Evolutionary conservation across 1,139 yeast genomes (phyloP).

Genomic region (Sugiyamaella novakii): DNA sequence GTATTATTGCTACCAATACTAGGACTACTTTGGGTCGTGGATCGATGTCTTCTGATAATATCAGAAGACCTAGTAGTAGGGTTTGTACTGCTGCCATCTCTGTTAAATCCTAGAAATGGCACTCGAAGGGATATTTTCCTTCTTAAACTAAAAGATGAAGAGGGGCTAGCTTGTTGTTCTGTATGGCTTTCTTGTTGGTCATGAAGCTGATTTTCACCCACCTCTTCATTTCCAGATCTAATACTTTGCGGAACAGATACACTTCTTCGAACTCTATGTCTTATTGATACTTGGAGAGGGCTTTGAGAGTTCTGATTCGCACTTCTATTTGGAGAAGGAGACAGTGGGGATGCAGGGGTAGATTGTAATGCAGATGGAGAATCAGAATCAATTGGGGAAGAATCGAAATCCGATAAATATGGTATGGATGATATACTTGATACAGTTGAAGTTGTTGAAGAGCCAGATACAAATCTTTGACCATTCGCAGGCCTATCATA

Average conservation of each 20-base stretch:
- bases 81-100: neutral
- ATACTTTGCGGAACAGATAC: conserved; percentile 7
- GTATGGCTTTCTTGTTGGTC: neutral
- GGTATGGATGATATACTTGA: conserved; percentile 14
- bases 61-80: neutral
- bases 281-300: conserved; percentile 1
- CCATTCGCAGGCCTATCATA: conserved; percentile 4
- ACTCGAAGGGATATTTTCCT: conserved; percentile 16
- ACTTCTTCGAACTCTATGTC: conserved; percentile 9
- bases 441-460: conserved; percentile 18
- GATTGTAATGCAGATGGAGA: conserved; percentile 5
- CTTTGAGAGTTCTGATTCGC: neutral
- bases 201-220: neutral
- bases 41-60: neutral
- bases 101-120: conserved; percentile 15
- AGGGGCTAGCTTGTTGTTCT: neutral
- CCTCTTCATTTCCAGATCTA: neutral
- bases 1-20: neutral
- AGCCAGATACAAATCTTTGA: conserved; percentile 14
- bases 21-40: neutral
- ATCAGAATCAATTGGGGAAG: conserved; percentile 9
- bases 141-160: conserved; percentile 6
- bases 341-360: conserved; percentile 1
- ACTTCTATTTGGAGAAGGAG: conserved; percentile 13
- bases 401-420: conserved; percentile 1